Base-by-base conservation (phyloP, 2,329 filamentous ascomycete genomes). In the Saccharata proteae region DNA sequence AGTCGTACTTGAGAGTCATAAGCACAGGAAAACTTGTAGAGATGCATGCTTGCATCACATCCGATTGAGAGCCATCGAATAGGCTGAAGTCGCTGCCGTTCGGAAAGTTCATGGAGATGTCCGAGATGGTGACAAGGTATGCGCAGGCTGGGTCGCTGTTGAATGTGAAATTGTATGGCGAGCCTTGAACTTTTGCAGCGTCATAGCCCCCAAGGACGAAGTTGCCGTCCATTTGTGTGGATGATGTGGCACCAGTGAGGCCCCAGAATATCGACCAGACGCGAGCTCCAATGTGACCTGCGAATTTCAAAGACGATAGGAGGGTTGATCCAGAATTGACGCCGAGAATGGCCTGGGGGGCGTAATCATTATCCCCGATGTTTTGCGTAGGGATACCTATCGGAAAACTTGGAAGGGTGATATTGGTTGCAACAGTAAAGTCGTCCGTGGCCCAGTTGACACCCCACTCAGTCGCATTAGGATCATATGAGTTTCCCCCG, bases 251-350 rank as follows among this genome's bases (percentile, higher is more conserved):
- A 20, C 43, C 45, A 14, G 40, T 40, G 9, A 42, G 36, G 11
- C 51, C 52, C 44, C 47, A 55, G 30, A 50, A 55, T n/a, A 51
- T 42, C 15, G 45, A 46, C 40, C 48, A 55, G 11, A 42, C 44
- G 12, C 44, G 44, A 18, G 45, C 46, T 5, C 40, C 38, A 32
- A 54, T 55, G 19, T 41, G 31, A 12, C 45, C 44, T 4, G 43
- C 32, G 10, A 37, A 29, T 24, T 43, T 36, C 9, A 55, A 43
- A 9, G 37, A 25, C 11, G 37, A 37, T 5, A 57, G 35, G 16
- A 56, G 30, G 2, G 50, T 48, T 16, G 52, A 57, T 29, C 54
- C 49, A 6, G 34, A 26, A 5, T 49, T 52, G 16, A 55, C 34
- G 4, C 50, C 49, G 13, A 44, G 35, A 15, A 26, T 22, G n/a